Conservation (phyloP, 176 grass and related monocot genomes). For the Lolium multiflorum region DNA sequence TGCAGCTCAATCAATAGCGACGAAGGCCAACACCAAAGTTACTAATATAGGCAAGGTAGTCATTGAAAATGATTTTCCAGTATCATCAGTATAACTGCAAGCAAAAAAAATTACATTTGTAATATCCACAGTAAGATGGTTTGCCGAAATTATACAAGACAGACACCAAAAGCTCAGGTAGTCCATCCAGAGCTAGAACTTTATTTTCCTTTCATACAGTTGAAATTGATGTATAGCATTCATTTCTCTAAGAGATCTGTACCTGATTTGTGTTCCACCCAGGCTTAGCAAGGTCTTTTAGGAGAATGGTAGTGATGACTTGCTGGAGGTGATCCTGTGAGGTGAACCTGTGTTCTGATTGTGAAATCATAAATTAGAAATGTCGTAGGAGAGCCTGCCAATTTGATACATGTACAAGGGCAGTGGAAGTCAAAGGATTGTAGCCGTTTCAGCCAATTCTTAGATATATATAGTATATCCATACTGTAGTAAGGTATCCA, state of each 20-base stretch:
- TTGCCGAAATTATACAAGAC: not conserved
- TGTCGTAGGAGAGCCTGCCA: too few species aligned
- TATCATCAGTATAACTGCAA: constrained; percentile 58
- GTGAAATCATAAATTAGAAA: too few species aligned
- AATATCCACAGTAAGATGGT: constrained; percentile 24
- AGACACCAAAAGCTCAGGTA: not conserved
- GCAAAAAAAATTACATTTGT: constrained; percentile 34
- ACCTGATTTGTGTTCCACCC: constrained; percentile 91
- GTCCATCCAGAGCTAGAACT: not conserved
- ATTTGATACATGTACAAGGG: too few species aligned
- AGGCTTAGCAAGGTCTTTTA: constrained; percentile 75
- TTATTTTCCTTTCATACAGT: constrained; percentile 1
- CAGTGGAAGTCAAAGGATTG: too few species aligned
- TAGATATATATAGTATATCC: too few species aligned
- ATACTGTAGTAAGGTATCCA: too few species aligned
- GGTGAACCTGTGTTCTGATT: constrained; percentile 75
- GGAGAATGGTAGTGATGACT: constrained; percentile 63
- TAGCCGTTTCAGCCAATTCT: too few species aligned
- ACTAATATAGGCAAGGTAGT: constrained; percentile 72
- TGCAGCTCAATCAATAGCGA: constrained; percentile 60
- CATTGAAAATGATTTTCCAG: constrained; percentile 89
- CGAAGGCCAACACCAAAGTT: constrained; percentile 80
- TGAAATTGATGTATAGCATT: constrained; percentile 18
- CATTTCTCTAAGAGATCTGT: not conserved
- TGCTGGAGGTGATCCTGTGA: constrained; percentile 71